Evolutionary conservation across 305 asterid genomes (phyloP).

Genomic region (Andrographis paniculata): DNA sequence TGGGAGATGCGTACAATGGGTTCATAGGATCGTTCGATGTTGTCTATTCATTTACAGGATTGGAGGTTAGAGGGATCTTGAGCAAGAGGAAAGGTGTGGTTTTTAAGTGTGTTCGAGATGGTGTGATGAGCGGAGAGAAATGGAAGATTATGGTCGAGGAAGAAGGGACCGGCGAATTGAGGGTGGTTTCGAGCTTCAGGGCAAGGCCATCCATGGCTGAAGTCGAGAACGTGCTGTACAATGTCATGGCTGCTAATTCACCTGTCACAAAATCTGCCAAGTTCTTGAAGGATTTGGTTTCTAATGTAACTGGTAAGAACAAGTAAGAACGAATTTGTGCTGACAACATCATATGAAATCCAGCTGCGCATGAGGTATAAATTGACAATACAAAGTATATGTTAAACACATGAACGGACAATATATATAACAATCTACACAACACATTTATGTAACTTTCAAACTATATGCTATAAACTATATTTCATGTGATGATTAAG

Average conservation of each 20-base stretch:
- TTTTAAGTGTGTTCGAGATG: constrained; percentile 61
- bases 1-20: constrained; percentile 41
- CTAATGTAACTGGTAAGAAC: constrained; percentile 45
- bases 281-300: constrained; percentile 59
- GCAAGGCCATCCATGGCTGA: constrained; percentile 48
- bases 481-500: too few relatives aligned
- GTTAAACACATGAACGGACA: too few relatives aligned
- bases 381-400: background rate
- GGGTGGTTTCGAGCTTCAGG: constrained; percentile 50
- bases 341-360: background rate
- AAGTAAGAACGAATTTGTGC: background rate
- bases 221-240: constrained; percentile 71
- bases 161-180: constrained; percentile 55
- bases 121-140: constrained; percentile 73
- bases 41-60: constrained; percentile 73
- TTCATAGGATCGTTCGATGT: constrained; percentile 78
- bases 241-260: constrained; percentile 76
- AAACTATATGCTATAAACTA: too few relatives aligned
- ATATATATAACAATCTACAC: too few relatives aligned
- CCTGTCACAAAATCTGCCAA: constrained; percentile 64
- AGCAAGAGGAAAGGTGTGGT: constrained; percentile 71
- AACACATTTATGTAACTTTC: too few relatives aligned
- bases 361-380: background rate
- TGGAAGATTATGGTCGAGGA: constrained; percentile 84
- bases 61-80: constrained; percentile 80